Evolutionary conservation across 176 grass and related monocot genomes (phyloP).

Genomic region (Saccharum officinarum): DNA sequence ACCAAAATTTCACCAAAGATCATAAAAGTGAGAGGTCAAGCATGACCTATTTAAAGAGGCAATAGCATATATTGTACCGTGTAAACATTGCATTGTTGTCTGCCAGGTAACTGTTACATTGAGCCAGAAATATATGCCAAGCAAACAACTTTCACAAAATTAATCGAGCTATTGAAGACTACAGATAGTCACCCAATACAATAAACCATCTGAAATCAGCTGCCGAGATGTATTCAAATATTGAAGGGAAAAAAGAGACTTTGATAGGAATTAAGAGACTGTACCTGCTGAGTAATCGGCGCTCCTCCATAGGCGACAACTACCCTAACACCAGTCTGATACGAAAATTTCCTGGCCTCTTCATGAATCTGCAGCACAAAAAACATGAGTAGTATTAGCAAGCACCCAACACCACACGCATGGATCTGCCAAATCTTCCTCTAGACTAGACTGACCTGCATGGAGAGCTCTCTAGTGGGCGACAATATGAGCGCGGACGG

Average conservation of each 20-base stretch:
- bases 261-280: neutral
- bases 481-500: constrained; percentile 85
- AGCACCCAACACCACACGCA: neutral
- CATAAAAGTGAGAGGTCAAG: neutral
- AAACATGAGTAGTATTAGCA: neutral
- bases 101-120: neutral
- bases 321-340: constrained; percentile 89
- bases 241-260: neutral
- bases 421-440: neutral
- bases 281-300: constrained; percentile 92
- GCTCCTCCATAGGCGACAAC: constrained; percentile 97
- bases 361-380: constrained; percentile 79
- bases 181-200: no score
- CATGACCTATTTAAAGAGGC: neutral
- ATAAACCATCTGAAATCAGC: neutral
- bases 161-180: neutral
- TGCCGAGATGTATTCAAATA: neutral
- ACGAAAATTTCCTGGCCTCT: constrained; percentile 87
- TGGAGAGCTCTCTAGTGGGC: constrained; percentile 95
- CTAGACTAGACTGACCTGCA: constrained; percentile 43
- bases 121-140: neutral
- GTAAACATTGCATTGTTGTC: neutral
- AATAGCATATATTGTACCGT: neutral
- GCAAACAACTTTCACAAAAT: neutral
- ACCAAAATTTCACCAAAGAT: neutral